Percentiles rank a stretch among this genome's conserved stretches.
Conservation (phyloP, 1,284 basidiomycete genomes). For the Leccinum pseudoinsigne region DNA sequence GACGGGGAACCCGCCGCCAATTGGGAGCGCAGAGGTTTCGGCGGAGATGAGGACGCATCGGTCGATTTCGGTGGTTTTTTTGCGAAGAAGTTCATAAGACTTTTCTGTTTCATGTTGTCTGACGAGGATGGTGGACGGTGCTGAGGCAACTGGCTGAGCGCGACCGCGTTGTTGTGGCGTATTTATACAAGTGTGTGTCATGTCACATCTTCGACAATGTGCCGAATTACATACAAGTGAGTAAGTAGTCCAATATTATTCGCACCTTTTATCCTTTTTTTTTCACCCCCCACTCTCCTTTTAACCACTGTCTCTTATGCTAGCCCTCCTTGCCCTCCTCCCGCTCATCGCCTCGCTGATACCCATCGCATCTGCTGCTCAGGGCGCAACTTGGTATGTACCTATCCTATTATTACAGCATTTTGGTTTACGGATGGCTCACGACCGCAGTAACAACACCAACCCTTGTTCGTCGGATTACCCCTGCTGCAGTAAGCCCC, state of each 20-base stretch:
- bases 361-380: slow-evolving; percentile 18
- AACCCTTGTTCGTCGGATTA: slow-evolving; percentile 52
- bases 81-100: slow-evolving; percentile 66
- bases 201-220: background rate
- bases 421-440: background rate
- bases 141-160: background rate
- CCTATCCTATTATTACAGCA: background rate
- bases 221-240: background rate
- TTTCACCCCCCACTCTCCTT: slow-evolving; percentile 19
- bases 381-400: slow-evolving; percentile 31
- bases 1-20: slow-evolving; percentile 43
- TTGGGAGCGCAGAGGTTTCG: slow-evolving; percentile 25
- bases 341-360: slow-evolving; percentile 20
- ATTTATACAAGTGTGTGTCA: slow-evolving; percentile 18
- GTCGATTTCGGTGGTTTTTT: slow-evolving; percentile 40
- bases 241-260: background rate
- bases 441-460: slow-evolving; percentile 48
- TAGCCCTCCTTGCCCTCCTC: slow-evolving; percentile 20
- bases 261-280: background rate
- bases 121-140: slow-evolving; percentile 6
- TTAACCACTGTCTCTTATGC: slow-evolving; percentile 19
- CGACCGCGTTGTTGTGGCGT: slow-evolving; percentile 15
- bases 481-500: slow-evolving; percentile 68
- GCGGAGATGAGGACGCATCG: slow-evolving; percentile 30
- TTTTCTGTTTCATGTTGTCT: slow-evolving; percentile 69